phyloP scores from a whole-genome alignment of 2,329 filamentous ascomycete species.

The Alternaria viburni region DNA sequence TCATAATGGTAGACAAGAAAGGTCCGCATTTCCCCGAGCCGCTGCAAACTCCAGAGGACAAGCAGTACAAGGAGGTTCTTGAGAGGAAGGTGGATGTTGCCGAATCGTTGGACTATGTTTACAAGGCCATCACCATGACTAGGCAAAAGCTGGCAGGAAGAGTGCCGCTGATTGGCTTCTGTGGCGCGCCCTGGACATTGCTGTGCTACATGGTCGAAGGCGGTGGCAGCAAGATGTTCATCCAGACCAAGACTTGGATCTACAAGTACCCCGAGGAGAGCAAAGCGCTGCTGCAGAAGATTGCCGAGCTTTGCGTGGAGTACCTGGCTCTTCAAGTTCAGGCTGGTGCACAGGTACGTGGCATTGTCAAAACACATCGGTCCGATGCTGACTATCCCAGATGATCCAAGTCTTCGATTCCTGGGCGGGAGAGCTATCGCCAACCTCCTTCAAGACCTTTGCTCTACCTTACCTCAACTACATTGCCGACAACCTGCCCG shows the following conservation, averaged over 20 bases:
- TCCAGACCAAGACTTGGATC: constrained; percentile 94
- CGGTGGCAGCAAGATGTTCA: constrained; percentile 93
- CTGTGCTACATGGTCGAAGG: constrained; percentile 99
- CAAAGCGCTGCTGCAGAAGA: constrained; percentile 85
- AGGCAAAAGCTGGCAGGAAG: constrained; percentile 84
- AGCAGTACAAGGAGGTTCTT: constrained; percentile 81
- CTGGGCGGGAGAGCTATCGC: constrained; percentile 93
- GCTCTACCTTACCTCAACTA: constrained; percentile 84
- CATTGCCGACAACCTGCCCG: constrained; percentile 82
- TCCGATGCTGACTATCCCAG: constrained; percentile 50
- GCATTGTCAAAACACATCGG: neutral
- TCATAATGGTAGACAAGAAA: constrained; percentile 98
- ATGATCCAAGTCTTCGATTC: constrained; percentile 97
- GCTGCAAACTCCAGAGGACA: constrained; percentile 77
- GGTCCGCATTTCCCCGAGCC: constrained; percentile 93
- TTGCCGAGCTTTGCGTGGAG: constrained; percentile 92
- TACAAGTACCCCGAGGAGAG: constrained; percentile 84
- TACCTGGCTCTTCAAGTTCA: constrained; percentile 91
- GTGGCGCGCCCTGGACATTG: constrained; percentile 94
- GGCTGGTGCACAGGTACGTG: constrained; percentile 81
- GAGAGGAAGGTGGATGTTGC: constrained; percentile 81
- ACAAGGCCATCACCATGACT: constrained; percentile 91
- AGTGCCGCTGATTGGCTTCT: constrained; percentile 95
- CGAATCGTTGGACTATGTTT: constrained; percentile 88
- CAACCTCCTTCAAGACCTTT: constrained; percentile 81